Base-by-base conservation (phyloP, 164 flowering plant genomes). In the Magnolia kwangsiensis region DNA sequence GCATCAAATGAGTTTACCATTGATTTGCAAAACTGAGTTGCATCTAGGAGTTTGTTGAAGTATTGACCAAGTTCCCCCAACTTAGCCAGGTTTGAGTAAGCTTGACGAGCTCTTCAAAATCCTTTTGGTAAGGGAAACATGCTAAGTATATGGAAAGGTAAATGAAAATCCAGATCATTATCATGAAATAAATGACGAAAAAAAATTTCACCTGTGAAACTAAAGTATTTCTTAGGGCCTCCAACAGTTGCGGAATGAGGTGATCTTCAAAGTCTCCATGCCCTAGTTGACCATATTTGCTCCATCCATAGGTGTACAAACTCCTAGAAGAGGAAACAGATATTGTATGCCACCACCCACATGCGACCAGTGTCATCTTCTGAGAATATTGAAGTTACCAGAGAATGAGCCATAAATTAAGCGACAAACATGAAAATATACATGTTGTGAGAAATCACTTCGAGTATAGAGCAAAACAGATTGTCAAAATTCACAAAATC, bases 271-370 rank as follows among this genome's bases (percentile, higher is more conserved):
- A 92, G 79, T 96, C 91, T 8, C 99, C 99, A 86, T 96, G 98
- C 55, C 99, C 99, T 58, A 96, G 91, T 82, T 96, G 99, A 77
- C 99, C 99, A 88, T 96, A 96, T 83, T 94, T 96, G 87, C 98
- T 90, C 99, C 99, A 96, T 7, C 99, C 99, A 85, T 87, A 92
- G 51, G 97, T 92, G 85, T 89, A 94, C 80, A 96, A 81, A 75
- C 79, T 80, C 75, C 98, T 97, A 71, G 93, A 84, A 55, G 89
- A 85, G 11, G 97, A 87, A 80, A 92, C 95, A 31, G 92, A 88
- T 81, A 96, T 93, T 31, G 99, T 91, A 83, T 96, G 99, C 79
- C 99, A 83, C 99, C 99, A 96, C 67, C 98, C 99, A 88, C 99
- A 96, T 49, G 98, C 97, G 76, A 96, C 94, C 80, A 87, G 82